Evolutionary conservation across 78 protist species (phyloP).

Genomic region (Acrasis kona): DNA sequence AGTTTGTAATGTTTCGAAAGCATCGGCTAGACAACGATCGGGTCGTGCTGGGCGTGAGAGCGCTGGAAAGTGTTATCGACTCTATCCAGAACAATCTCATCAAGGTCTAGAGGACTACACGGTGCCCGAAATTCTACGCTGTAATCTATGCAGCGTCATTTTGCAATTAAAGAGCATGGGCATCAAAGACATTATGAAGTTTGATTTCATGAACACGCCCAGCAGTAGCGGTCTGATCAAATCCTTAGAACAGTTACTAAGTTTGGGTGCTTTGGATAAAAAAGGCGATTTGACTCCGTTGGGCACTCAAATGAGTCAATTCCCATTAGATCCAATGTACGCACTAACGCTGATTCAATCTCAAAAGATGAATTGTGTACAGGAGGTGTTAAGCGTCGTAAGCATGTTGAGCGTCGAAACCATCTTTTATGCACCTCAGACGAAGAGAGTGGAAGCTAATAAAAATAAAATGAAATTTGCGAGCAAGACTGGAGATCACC

Average conservation of each 20-base stretch:
- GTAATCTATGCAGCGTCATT: slow-evolving; percentile 26
- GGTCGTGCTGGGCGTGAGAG: slow-evolving; percentile 52
- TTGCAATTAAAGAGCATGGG: slow-evolving; percentile 46
- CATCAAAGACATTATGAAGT: neutral
- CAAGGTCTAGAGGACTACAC: neutral
- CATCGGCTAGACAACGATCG: slow-evolving; percentile 36
- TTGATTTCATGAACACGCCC: slow-evolving; percentile 52
- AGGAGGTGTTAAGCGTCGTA: slow-evolving; percentile 11
- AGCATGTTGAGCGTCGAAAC: slow-evolving; percentile 4
- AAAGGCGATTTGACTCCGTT: neutral
- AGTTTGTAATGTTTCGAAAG: neutral
- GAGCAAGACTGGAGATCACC: slow-evolving; percentile 32
- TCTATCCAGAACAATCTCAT: slow-evolving; percentile 40
- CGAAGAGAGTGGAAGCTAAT: slow-evolving; percentile 3
- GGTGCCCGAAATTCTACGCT: slow-evolving; percentile 35
- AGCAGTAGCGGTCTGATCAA: neutral
- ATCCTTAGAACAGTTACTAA: slow-evolving; percentile 81
- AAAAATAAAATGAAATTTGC: slow-evolving; percentile 18
- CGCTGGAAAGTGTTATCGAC: slow-evolving; percentile 36
- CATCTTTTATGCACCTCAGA: neutral
- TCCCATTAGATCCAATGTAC: slow-evolving; percentile 1
- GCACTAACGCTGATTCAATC: neutral
- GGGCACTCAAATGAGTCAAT: neutral
- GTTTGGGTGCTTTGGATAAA: slow-evolving; percentile 91
- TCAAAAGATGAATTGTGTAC: neutral